Evolutionary conservation across 257 asterid genomes (phyloP), one percentile per base, ranked within the genome.

Genomic region (Capsicum chinense): DNA sequence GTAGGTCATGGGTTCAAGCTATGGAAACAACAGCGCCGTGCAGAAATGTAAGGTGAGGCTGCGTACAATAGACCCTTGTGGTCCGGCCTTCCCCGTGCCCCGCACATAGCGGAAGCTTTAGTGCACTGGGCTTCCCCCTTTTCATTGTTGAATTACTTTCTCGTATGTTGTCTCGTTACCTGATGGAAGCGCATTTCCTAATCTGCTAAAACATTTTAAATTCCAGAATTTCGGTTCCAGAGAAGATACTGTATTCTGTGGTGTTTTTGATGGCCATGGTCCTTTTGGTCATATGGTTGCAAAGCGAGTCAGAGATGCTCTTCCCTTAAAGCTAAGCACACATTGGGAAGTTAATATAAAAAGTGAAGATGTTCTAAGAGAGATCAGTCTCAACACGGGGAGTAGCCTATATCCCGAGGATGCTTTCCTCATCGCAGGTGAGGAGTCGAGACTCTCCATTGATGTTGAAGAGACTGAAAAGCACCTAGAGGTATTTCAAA

Each of bases 261-360:
- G 97, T 85, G 93, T 93, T 8, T 93, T 93, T 69, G 97, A 93
- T 81, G 97, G 97, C 8, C 97, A 93, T 17, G 96, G 97, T 42
- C 97, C 97, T 16, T 90, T 91, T 6, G 97, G 97, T 84, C 97
- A 93, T 85, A 60, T 92, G 94, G 97, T 93, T 19, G 97, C 97
- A 9, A 93, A 84, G 87, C 87, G 90, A 81, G 97, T 93, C 82
- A 83, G 96, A 90, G 97, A 93, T 86, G 87, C 92, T 58, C 95
- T 93, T 83, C 96, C 96, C 12, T 87, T 89, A 84, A 92, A 91
- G 79, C 90, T 93, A 82, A 90, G 92, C 81, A 88, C 96, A 26
- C 92, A 91, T 82, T 91, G 96, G 97, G 96, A 93, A 91, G 91
- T 89, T 83, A 90, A 86, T 83, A 82, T 83, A 66, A 92, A 93